Evolutionary conservation across 2,329 filamentous ascomycete species (phyloP).

Genomic region (Stemphylium lycopersici): DNA sequence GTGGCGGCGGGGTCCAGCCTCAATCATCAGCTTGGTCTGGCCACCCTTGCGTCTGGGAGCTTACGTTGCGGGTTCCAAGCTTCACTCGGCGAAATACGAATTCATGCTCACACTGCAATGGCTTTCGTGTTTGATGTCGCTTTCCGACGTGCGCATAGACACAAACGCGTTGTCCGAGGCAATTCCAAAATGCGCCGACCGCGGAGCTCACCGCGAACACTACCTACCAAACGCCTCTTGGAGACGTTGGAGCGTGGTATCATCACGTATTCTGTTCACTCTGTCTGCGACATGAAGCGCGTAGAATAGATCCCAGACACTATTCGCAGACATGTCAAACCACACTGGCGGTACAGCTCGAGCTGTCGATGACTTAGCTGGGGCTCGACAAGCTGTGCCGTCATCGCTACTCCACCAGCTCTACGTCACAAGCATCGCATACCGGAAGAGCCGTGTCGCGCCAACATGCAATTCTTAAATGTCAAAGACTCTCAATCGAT

Average conservation of each 20-base stretch:
- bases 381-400: constrained; percentile 5
- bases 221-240: no score
- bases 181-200: not conserved
- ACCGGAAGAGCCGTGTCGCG: constrained; percentile 9
- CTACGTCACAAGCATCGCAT: constrained; percentile 34
- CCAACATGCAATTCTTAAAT: constrained; percentile 2
- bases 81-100: no score
- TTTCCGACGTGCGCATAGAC: no score
- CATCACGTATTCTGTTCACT: no score
- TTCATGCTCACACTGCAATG: no score
- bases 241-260: no score
- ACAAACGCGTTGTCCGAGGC: no score
- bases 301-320: no score
- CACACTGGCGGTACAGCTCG: not conserved
- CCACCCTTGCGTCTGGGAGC: not conserved
- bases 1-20: constrained; percentile 3
- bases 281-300: no score
- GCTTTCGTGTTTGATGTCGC: no score
- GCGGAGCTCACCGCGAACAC: not conserved
- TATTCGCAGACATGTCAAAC: not conserved
- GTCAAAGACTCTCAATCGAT: not conserved
- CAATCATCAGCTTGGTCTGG: not conserved
- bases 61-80: no score
- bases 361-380: not conserved
- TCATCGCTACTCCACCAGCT: constrained; percentile 22